These are phyloP conservation scores for Penicillium crystallinum DNA, from an alignment of 495 filamentous ascomycete genomes.

Conservation along the genomic window DNA sequence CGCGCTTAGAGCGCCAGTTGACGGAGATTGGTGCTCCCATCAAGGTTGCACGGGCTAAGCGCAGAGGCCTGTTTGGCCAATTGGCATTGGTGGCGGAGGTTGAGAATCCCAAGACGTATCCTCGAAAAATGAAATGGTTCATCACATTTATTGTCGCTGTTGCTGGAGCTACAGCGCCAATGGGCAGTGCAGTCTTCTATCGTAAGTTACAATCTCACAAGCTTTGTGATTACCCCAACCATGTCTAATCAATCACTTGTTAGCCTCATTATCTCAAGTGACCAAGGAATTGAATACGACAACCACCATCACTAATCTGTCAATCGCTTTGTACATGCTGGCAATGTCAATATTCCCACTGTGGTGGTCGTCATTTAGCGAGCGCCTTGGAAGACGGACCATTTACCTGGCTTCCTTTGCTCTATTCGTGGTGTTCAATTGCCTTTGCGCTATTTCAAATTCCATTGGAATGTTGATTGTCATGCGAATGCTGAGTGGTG, in stretches of 20 bases:
- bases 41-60: constrained; percentile 56
- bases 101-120: constrained; percentile 68
- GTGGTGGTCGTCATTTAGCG: constrained; percentile 93
- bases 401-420: constrained; percentile 82
- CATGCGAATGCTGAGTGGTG: constrained; percentile 77
- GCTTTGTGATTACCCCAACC: not conserved
- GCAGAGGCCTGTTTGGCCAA: constrained; percentile 70
- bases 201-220: constrained; percentile 63
- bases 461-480: constrained; percentile 83
- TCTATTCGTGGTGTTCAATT: constrained; percentile 73
- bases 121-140: constrained; percentile 70
- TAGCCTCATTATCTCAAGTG: constrained; percentile 70
- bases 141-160: constrained; percentile 76
- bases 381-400: constrained; percentile 72
- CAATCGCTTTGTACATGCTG: constrained; percentile 85
- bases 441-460: constrained; percentile 64
- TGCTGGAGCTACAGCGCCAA: constrained; percentile 70
- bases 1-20: constrained; percentile 10
- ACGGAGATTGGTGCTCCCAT: constrained; percentile 28
- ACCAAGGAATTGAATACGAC: constrained; percentile 58
- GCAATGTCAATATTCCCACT: constrained; percentile 86
- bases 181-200: constrained; percentile 81
- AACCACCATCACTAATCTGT: constrained; percentile 72
- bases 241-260: not conserved
- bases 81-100: constrained; percentile 80